These are phyloP conservation scores for Panellus pusillus DNA, from an alignment of 768 basidiomycete genomes.

Conservation along the genomic window DNA sequence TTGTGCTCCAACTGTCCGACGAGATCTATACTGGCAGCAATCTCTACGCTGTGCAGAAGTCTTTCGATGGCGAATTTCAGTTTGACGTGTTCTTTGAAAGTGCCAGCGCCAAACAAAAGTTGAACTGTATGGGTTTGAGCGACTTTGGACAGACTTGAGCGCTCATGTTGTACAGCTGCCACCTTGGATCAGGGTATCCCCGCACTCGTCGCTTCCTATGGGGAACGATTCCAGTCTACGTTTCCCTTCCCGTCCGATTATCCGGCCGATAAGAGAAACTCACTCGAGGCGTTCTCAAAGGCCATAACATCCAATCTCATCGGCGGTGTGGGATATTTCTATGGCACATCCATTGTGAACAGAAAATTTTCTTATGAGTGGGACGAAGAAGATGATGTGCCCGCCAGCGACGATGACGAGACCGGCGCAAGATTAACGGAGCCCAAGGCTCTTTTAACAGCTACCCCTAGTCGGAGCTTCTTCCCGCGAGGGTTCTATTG, in stretches of 20 bases:
- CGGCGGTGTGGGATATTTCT: slow-evolving; percentile 94
- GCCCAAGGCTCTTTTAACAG: slow-evolving; percentile 77
- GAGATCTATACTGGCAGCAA: slow-evolving; percentile 73
- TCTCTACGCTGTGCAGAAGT: slow-evolving; percentile 85
- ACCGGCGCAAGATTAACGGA: slow-evolving; percentile 70
- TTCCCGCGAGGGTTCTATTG: slow-evolving; percentile 99
- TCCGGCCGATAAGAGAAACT: slow-evolving; percentile 43
- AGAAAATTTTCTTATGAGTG: slow-evolving; percentile 85
- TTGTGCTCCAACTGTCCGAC: slow-evolving; percentile 73
- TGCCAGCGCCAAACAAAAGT: slow-evolving; percentile 58
- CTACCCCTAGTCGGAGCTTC: slow-evolving; percentile 94
- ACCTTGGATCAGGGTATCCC: slow-evolving; percentile 70
- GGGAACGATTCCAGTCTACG: slow-evolving; percentile 61
- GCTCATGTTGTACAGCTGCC: slow-evolving; percentile 43
- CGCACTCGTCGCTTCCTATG: slow-evolving; percentile 60
- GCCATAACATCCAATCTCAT: slow-evolving; percentile 88
- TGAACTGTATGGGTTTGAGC: slow-evolving; percentile 50
- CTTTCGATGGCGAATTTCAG: slow-evolving; percentile 79
- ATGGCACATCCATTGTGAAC: slow-evolving; percentile 87
- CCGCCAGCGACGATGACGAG: slow-evolving; percentile 38
- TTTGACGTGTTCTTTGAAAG: slow-evolving; percentile 91
- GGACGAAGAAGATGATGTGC: slow-evolving; percentile 64
- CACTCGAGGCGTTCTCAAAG: slow-evolving; percentile 75
- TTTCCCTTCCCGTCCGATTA: slow-evolving; percentile 71
- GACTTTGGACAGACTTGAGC: background rate